Percentiles rank a stretch among this genome's conserved stretches.
Conservation (phyloP, 306 rosid genomes). For the Malus sylvestris region DNA sequence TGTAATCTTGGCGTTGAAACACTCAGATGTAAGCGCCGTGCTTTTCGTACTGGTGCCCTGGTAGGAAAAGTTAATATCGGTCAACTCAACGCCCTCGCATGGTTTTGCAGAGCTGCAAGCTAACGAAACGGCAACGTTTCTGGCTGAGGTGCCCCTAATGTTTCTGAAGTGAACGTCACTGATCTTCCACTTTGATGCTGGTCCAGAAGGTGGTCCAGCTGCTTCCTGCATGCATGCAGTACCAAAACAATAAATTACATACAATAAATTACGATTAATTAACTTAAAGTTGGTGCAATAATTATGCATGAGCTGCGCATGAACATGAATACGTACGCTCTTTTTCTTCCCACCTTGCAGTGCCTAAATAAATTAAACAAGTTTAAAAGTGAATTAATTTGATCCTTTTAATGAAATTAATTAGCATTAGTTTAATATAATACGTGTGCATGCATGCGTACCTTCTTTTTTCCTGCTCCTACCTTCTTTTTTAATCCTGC, state of each 20-base stretch:
- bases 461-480: not conserved
- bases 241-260: not conserved
- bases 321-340: not conserved
- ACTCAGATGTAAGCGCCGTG: conserved; percentile 15
- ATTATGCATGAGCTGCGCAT: not conserved
- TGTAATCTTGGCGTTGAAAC: conserved; percentile 41
- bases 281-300: not conserved
- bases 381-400: no score
- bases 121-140: conserved; percentile 39
- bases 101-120: conserved; percentile 46
- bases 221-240: not conserved
- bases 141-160: conserved; percentile 40
- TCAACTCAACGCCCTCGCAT: conserved; percentile 37
- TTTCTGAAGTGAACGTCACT: conserved; percentile 50
- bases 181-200: conserved; percentile 49
- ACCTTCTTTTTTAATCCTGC: no score
- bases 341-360: not conserved
- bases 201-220: not conserved
- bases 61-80: conserved; percentile 32
- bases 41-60: not conserved
- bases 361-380: not conserved
- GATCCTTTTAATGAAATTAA: no score
- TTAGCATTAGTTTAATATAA: not conserved
- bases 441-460: not conserved
- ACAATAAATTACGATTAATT: not conserved